Percentiles rank a stretch among this genome's conserved stretches.
phyloP scores from a whole-genome alignment of 441 rosid genomes.

The Metrosideros polymorpha region DNA sequence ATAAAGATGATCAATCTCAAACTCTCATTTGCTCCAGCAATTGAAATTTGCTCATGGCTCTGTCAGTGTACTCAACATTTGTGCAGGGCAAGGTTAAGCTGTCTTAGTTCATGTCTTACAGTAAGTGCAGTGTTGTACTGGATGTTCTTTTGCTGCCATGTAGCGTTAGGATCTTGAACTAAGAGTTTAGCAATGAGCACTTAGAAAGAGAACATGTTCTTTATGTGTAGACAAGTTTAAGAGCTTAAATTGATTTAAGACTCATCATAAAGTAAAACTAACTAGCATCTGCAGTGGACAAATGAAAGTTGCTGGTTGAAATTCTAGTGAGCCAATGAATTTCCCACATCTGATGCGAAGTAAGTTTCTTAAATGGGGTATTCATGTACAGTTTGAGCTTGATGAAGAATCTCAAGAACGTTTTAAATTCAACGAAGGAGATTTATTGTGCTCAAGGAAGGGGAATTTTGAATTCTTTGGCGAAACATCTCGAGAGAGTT shows the following conservation, averaged over 20 bases:
- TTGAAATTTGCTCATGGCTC: neutral
- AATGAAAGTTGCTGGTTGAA: neutral
- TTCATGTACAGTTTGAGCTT: neutral
- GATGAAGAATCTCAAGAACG: neutral
- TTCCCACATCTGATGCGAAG: neutral
- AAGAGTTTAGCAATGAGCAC: neutral
- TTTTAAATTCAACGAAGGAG: neutral
- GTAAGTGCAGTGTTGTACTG: too few species aligned
- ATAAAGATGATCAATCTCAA: neutral
- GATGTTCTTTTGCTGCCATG: neutral
- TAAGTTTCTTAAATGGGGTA: neutral
- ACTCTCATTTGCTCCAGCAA: neutral
- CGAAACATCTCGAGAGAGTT: too few species aligned
- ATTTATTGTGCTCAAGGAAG: neutral
- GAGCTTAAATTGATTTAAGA: neutral
- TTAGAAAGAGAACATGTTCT: neutral
- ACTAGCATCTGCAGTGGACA: neutral
- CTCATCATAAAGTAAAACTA: neutral
- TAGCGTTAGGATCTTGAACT: neutral
- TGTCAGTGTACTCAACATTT: neutral
- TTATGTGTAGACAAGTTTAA: neutral
- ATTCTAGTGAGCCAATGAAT: neutral
- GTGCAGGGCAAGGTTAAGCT: neutral
- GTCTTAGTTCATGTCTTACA: neutral
- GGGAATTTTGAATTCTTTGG: neutral